Evolutionary conservation across 1,139 yeast species (phyloP).

Genomic region (Petasospora fabianii): DNA sequence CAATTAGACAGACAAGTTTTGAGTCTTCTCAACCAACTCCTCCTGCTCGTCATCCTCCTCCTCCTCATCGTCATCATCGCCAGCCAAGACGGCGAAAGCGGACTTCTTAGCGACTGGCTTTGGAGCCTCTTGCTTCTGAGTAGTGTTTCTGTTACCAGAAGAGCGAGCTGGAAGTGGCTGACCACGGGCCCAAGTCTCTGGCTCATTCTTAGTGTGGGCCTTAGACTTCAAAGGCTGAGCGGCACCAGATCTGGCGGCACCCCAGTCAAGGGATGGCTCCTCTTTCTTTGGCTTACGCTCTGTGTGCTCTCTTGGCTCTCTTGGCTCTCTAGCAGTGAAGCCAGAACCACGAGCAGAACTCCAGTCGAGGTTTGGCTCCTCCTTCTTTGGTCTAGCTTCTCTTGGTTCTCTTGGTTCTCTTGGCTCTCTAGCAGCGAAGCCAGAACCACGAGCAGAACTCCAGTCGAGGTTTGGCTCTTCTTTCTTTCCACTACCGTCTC

Average conservation of each 20-base stretch:
- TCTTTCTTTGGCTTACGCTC: slow-evolving; percentile 35
- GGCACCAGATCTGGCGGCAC: slow-evolving; percentile 31
- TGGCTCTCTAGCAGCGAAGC: slow-evolving; percentile 29
- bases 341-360: slow-evolving; percentile 30
- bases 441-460: slow-evolving; percentile 33
- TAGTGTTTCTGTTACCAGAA: slow-evolving; percentile 1
- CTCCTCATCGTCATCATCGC: slow-evolving; percentile 67
- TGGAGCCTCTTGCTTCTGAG: slow-evolving; percentile 26
- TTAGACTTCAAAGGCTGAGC: slow-evolving; percentile 26
- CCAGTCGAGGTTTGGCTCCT: slow-evolving; percentile 48
- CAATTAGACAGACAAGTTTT: slow-evolving; percentile 11
- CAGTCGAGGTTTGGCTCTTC: slow-evolving; percentile 47
- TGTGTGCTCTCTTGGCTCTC: slow-evolving; percentile 31
- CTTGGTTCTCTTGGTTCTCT: slow-evolving; percentile 32
- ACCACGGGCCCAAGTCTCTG: slow-evolving; percentile 47
- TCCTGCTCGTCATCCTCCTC: slow-evolving; percentile 62
- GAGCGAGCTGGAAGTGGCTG: slow-evolving; percentile 28
- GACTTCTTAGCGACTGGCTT: slow-evolving; percentile 51
- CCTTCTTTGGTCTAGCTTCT: slow-evolving; percentile 33
- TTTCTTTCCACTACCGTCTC: slow-evolving; percentile 32
- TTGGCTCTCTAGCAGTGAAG: slow-evolving; percentile 26
- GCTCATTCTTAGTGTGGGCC: slow-evolving; percentile 36
- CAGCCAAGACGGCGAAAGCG: slow-evolving; percentile 60
- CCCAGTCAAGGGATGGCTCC: slow-evolving; percentile 48
- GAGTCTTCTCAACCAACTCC: slow-evolving; percentile 28